phyloP scores from a whole-genome alignment of 2,329 filamentous ascomycete species.

The Xylaria sp. region DNA sequence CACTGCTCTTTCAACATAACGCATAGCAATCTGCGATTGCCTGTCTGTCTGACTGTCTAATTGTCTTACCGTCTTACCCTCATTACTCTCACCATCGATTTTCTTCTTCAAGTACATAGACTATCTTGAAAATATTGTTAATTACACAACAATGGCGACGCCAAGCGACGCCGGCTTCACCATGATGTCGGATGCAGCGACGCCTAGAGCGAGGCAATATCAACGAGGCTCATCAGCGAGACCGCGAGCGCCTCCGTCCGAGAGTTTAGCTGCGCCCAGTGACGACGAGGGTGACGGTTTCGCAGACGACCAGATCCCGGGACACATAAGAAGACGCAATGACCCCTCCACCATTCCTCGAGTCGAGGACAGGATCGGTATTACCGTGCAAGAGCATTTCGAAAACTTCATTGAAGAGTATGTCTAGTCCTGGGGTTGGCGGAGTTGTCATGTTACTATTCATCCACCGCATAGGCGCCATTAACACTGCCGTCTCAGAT shows the following conservation, averaged over 20 bases:
- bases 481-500: slow-evolving; percentile 55
- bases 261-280: slow-evolving; percentile 69
- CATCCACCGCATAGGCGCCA: background rate
- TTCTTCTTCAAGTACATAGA: background rate
- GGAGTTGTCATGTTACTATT: background rate
- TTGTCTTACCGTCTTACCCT: background rate
- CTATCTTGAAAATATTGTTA: slow-evolving; percentile 2
- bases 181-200: slow-evolving; percentile 69
- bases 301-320: slow-evolving; percentile 72
- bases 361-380: slow-evolving; percentile 80
- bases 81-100: background rate
- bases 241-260: slow-evolving; percentile 70
- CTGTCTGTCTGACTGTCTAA: background rate
- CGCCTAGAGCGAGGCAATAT: slow-evolving; percentile 57
- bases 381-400: slow-evolving; percentile 80
- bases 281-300: slow-evolving; percentile 72
- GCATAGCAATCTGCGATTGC: slow-evolving; percentile 28
- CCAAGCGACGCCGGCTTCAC: slow-evolving; percentile 67
- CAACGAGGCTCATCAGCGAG: slow-evolving; percentile 65
- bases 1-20: slow-evolving; percentile 6
- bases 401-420: slow-evolving; percentile 83
- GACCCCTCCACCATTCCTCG: slow-evolving; percentile 69
- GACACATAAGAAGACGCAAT: slow-evolving; percentile 57
- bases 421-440: slow-evolving; percentile 43
- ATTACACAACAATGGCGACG: slow-evolving; percentile 57